Percentiles rank a stretch among this genome's conserved stretches.
These are phyloP conservation scores for Bryoerythrophyllum caledonicum DNA, from an alignment of 225 moss, liverwort and hornwort species.

Conservation along the genomic window DNA sequence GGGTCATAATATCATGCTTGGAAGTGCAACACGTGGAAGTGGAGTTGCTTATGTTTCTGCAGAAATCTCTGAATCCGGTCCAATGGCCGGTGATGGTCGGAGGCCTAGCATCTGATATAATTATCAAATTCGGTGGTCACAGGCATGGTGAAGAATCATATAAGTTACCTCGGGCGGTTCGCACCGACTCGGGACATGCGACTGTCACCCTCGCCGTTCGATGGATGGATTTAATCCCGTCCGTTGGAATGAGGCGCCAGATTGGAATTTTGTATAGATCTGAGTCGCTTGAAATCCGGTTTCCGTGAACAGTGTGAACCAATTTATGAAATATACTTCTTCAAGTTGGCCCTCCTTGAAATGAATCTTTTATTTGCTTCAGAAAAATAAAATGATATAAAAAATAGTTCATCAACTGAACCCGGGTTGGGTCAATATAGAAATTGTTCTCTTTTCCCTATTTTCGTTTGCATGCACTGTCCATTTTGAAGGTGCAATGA, in stretches of 20 bases:
- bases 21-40: conserved; percentile 5
- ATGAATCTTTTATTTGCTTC: too few species aligned
- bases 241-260: background rate
- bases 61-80: conserved; percentile 17
- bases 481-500: background rate
- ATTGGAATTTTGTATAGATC: background rate
- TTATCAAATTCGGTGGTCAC: background rate
- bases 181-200: conserved; percentile 2
- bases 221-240: background rate
- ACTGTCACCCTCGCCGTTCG: too few species aligned
- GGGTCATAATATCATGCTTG: background rate
- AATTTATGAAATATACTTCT: background rate
- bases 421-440: too few species aligned
- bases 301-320: conserved; percentile 11
- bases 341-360: too few species aligned
- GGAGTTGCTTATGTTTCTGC: conserved; percentile 7
- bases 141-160: background rate
- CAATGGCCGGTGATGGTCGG: background rate
- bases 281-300: conserved; percentile 1
- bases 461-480: background rate
- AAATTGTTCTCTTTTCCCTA: background rate
- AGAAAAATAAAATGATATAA: background rate
- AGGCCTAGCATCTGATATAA: background rate
- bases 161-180: background rate
- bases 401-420: background rate